Base-by-base conservation (phyloP, 2,329 filamentous ascomycete genomes). In the Aspergillus fijiensis region DNA sequence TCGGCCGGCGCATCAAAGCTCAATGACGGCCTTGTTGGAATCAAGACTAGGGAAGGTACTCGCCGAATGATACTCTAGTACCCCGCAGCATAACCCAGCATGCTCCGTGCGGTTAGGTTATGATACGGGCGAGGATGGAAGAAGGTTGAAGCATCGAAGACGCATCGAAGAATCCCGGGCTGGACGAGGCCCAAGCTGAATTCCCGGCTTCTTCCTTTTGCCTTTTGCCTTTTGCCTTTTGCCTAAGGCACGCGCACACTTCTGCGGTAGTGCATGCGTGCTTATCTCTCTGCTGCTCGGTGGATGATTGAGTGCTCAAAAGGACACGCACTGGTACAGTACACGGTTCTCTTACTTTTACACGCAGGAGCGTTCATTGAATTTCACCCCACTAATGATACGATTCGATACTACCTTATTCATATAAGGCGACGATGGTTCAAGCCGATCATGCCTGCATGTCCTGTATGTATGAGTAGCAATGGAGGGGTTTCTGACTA, bases 111-210 rank as follows among this genome's bases (percentile, higher is more conserved):
- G 47, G 45, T 27, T n/a, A 49, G n/a, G 50, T 56, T 45, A 29
- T 29, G 27, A 29, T 29, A 29, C 9, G 27, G 52, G 33, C 39
- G 51, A 27, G 51, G 50, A 35, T 51, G 29, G 51, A 57, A 60
- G 49, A 56, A 50, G 51, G 58, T 58, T 55, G 55, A 63, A 66
- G 68, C 63, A 71, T 68, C 64, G 70, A 72, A 72, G 68, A 69
- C 63, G 70, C 69, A 71, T 70, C 67, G 69, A 72, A 72, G 64
- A 54, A 65, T 60, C 55, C 27, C 27, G 27, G 39, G 51, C 42
- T 60, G 57, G 42, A 54, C 52, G 65, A 61, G 63, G 65, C 65
- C 63, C 60, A 62, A 29, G 60, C 49, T 63, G 42, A 59, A 31
- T 9, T 23, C 45, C 51, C 23, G 33, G 14, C 35, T 27, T 45